A percentile compares a stretch with the other conserved stretches of the same genome.
Conservation (phyloP, 768 basidiomycete species). For the Amanita molliuscula region DNA sequence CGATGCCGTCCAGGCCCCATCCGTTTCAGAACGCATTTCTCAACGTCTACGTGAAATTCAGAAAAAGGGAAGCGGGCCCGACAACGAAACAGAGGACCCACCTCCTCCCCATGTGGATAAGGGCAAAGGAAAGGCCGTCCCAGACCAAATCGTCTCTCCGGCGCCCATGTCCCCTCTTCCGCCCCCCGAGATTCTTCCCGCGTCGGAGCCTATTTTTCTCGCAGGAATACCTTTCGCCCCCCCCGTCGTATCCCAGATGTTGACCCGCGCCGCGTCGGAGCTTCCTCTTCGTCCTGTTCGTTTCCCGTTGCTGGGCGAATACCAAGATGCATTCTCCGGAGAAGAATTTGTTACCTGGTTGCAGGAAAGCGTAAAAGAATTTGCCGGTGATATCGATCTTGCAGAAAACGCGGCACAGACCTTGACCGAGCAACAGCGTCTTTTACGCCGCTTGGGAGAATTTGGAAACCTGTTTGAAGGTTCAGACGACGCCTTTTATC, state of each 20-base stretch:
- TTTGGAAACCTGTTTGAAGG: slow-evolving; percentile 75
- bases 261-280: slow-evolving; percentile 61
- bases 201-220: slow-evolving; percentile 51
- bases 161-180: slow-evolving; percentile 54
- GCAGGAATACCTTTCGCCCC: slow-evolving; percentile 67
- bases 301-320: slow-evolving; percentile 76
- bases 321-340: slow-evolving; percentile 78
- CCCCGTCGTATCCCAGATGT: slow-evolving; percentile 53
- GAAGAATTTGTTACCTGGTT: slow-evolving; percentile 87
- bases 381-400: slow-evolving; percentile 67
- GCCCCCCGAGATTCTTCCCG: slow-evolving; percentile 35
- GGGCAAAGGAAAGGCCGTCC: slow-evolving; percentile 64
- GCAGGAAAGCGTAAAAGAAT: slow-evolving; percentile 63
- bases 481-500: slow-evolving; percentile 72
- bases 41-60: slow-evolving; percentile 77
- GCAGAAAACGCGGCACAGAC: slow-evolving; percentile 68
- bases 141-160: slow-evolving; percentile 38
- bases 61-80: slow-evolving; percentile 35
- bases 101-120: slow-evolving; percentile 61
- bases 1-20: slow-evolving; percentile 47
- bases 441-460: slow-evolving; percentile 69
- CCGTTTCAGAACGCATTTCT: slow-evolving; percentile 81
- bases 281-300: slow-evolving; percentile 63
- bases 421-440: slow-evolving; percentile 49
- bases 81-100: slow-evolving; percentile 22